A percentile compares a stretch with the other conserved stretches of the same genome.
Evolutionary conservation across 805 yeast species (phyloP).

Genomic region (Spathaspora boniae): DNA sequence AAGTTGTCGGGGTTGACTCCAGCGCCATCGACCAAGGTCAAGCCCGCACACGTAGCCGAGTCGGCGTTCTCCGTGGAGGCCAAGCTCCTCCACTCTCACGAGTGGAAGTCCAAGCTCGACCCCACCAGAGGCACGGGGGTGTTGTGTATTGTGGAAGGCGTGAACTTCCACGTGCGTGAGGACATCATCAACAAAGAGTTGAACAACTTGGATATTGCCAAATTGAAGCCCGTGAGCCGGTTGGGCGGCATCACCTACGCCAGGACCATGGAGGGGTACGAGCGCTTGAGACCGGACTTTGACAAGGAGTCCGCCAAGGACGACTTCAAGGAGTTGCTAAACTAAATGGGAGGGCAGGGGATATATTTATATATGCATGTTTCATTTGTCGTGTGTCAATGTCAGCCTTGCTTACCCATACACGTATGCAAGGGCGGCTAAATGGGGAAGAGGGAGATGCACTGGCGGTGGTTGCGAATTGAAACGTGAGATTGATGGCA

Average conservation of each 20-base stretch:
- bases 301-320: slow-evolving; percentile 11
- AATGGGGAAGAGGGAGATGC: no score
- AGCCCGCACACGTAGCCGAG: slow-evolving; percentile 57
- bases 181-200: slow-evolving; percentile 44
- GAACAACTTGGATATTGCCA: slow-evolving; percentile 40
- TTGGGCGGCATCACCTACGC: slow-evolving; percentile 47
- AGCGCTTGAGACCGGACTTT: slow-evolving; percentile 43
- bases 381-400: no score
- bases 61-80: slow-evolving; percentile 59
- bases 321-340: slow-evolving; percentile 6
- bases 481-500: no score
- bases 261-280: slow-evolving; percentile 43
- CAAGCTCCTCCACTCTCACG: slow-evolving; percentile 42
- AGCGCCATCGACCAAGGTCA: slow-evolving; percentile 40
- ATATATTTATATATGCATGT: not conserved
- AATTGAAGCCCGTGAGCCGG: slow-evolving; percentile 52
- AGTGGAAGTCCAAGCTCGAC: slow-evolving; percentile 40
- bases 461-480: no score
- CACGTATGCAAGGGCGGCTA: no score
- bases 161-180: slow-evolving; percentile 54
- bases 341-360: no score
- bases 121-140: slow-evolving; percentile 35
- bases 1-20: slow-evolving; percentile 52
- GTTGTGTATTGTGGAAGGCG: slow-evolving; percentile 49
- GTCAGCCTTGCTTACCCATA: no score